Conservation (phyloP, 2,329 filamentous ascomycete species). For the Hypoxylon sp. region DNA sequence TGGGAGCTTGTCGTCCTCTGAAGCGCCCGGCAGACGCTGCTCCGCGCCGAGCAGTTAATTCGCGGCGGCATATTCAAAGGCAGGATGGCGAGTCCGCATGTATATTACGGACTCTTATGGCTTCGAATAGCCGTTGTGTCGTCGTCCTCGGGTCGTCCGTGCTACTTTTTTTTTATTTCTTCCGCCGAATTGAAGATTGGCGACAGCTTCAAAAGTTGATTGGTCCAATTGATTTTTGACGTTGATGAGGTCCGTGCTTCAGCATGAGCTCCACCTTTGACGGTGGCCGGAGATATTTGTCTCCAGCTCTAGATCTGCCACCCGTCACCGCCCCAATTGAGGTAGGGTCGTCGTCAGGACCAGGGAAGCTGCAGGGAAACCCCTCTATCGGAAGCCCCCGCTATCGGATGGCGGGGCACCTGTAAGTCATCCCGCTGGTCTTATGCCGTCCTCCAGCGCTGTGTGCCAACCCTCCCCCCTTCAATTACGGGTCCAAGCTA, state of each 20-base stretch:
- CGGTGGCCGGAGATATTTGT: conserved; percentile 24
- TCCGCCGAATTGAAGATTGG: conserved; percentile 26
- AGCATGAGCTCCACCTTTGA: background rate
- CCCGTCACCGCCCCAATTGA: conserved; percentile 40
- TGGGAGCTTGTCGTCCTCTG: conserved; percentile 41
- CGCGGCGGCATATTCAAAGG: conserved; percentile 47
- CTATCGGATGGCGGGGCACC: conserved; percentile 37
- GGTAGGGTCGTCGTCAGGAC: background rate
- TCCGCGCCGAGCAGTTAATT: conserved; percentile 48
- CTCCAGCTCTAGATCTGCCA: conserved; percentile 37
- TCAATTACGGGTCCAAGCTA: background rate
- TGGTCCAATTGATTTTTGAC: conserved; percentile 37
- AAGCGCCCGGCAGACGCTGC: conserved; percentile 46
- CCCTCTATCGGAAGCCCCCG: conserved; percentile 14
- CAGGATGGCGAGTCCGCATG: background rate
- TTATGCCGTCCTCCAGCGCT: conserved; percentile 6
- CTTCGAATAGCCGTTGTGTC: background rate
- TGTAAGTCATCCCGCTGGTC: conserved; percentile 21
- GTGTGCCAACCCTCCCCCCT: background rate
- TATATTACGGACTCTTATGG: conserved; percentile 2
- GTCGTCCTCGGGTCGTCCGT: background rate
- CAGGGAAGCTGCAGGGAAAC: conserved; percentile 1
- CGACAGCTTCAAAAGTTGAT: conserved; percentile 32
- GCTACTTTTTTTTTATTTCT: conserved; percentile 8
- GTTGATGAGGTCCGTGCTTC: conserved; percentile 20